Percentiles rank a stretch among this genome's conserved stretches.
phyloP scores from a whole-genome alignment of 2,329 filamentous ascomycete species.

The Venturia asperata region DNA sequence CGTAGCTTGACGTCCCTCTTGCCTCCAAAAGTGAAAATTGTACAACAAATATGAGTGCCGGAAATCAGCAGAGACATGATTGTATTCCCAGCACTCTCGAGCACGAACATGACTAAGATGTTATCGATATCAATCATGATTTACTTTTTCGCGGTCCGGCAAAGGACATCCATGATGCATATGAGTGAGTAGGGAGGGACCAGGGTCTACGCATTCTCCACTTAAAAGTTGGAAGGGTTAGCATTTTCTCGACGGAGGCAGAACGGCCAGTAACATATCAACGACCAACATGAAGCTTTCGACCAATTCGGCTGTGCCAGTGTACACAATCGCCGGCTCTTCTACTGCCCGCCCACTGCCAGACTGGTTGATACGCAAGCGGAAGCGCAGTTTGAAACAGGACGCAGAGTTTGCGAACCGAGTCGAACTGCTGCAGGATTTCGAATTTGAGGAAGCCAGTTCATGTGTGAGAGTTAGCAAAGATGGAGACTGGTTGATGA shows the following conservation, averaged over 20 bases:
- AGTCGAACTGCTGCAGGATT: constrained; percentile 92
- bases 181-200: too few species aligned
- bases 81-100: too few species aligned
- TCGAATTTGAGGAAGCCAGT: constrained; percentile 94
- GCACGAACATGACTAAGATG: too few species aligned
- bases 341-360: constrained; percentile 81
- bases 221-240: neutral
- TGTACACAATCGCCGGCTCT: constrained; percentile 92
- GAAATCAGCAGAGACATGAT: too few species aligned
- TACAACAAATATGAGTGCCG: too few species aligned
- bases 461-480: constrained; percentile 84
- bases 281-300: constrained; percentile 63
- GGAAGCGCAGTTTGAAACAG: constrained; percentile 86
- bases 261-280: neutral
- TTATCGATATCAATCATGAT: too few species aligned
- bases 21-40: neutral
- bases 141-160: too few species aligned
- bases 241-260: neutral
- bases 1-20: neutral
- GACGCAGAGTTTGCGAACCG: constrained; percentile 90
- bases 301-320: constrained; percentile 73
- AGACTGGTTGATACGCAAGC: constrained; percentile 86
- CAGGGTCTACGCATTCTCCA: neutral
- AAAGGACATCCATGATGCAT: too few species aligned
- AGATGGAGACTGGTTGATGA: constrained; percentile 97